These are phyloP conservation scores for Laetiporus sulphureus DNA, from an alignment of 1,284 basidiomycete genomes.

Conservation along the genomic window DNA sequence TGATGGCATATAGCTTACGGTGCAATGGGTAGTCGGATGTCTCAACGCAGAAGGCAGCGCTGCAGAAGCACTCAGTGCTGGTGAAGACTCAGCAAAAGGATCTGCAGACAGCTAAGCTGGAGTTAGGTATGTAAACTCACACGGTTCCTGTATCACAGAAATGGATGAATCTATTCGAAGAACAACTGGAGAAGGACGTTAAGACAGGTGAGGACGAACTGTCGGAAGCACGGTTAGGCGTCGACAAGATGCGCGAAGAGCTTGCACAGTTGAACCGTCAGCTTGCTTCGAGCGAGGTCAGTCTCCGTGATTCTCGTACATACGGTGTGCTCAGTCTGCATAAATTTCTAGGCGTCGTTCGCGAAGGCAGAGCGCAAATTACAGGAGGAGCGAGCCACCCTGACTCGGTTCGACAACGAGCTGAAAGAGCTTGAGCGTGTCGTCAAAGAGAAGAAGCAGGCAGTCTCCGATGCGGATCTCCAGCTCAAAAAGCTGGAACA, in stretches of 20 bases:
- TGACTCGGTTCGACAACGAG: conserved; percentile 86
- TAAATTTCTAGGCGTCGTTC: conserved; percentile 43
- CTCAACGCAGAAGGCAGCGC: conserved; percentile 70
- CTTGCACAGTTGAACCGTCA: conserved; percentile 54
- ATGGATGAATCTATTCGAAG: conserved; percentile 30
- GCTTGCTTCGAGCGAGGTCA: conserved; percentile 48
- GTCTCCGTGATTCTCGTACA: conserved; percentile 2
- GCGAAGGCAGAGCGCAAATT: conserved; percentile 69
- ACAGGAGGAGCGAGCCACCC: conserved; percentile 77
- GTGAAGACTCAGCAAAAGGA: conserved; percentile 90
- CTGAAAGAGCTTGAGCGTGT: conserved; percentile 76
- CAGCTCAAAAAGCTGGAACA: conserved; percentile 56
- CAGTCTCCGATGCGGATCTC: conserved; percentile 69
- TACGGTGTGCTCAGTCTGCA: neutral
- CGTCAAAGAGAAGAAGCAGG: conserved; percentile 79
- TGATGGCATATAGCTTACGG: conserved; percentile 2
- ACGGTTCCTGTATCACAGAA: neutral
- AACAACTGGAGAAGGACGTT: conserved; percentile 84
- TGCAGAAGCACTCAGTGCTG: conserved; percentile 75
- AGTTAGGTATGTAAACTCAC: conserved; percentile 57
- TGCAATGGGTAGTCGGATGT: conserved; percentile 58
- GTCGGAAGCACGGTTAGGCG: conserved; percentile 51
- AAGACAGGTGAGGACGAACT: conserved; percentile 51
- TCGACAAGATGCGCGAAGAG: conserved; percentile 59
- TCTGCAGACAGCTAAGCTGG: conserved; percentile 80